phyloP scores from a whole-genome alignment of 2,329 filamentous ascomycete genomes.

The Beauveria caledonica region DNA sequence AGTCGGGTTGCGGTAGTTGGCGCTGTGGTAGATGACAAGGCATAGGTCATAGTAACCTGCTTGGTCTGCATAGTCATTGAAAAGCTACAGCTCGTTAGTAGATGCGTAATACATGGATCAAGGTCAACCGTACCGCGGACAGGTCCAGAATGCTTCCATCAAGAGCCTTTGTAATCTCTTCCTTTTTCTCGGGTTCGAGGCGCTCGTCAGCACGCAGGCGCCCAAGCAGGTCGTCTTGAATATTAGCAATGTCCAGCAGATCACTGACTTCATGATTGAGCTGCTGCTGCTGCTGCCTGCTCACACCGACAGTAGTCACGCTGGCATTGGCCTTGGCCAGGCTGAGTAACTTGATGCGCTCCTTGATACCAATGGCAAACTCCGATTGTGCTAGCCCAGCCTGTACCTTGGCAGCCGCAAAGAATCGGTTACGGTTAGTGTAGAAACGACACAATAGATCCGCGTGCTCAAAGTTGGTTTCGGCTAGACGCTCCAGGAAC shows the following conservation, averaged over 20 bases:
- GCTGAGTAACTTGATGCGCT: slow-evolving; percentile 82
- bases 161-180: slow-evolving; percentile 57
- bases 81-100: slow-evolving; percentile 52
- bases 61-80: slow-evolving; percentile 83
- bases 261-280: slow-evolving; percentile 79
- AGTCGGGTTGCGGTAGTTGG: slow-evolving; percentile 80
- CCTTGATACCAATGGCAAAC: slow-evolving; percentile 70
- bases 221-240: slow-evolving; percentile 85
- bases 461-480: slow-evolving; percentile 65
- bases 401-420: slow-evolving; percentile 82
- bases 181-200: slow-evolving; percentile 53
- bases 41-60: slow-evolving; percentile 92
- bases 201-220: slow-evolving; percentile 66
- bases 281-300: slow-evolving; percentile 73
- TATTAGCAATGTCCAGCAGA: slow-evolving; percentile 83
- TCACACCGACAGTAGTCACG: slow-evolving; percentile 67
- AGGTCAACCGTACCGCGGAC: slow-evolving; percentile 54
- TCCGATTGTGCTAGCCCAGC: slow-evolving; percentile 74
- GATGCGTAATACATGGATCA: neutral
- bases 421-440: slow-evolving; percentile 73
- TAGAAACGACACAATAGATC: slow-evolving; percentile 92
- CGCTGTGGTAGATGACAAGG: slow-evolving; percentile 82
- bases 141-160: slow-evolving; percentile 72
- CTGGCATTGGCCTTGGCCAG: slow-evolving; percentile 88
- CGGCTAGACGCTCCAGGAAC: slow-evolving; percentile 72